Evolutionary conservation across 2,329 filamentous ascomycete species (phyloP), one percentile per base, ranked within the genome.

Genomic region (Diaporthe citriasiana): DNA sequence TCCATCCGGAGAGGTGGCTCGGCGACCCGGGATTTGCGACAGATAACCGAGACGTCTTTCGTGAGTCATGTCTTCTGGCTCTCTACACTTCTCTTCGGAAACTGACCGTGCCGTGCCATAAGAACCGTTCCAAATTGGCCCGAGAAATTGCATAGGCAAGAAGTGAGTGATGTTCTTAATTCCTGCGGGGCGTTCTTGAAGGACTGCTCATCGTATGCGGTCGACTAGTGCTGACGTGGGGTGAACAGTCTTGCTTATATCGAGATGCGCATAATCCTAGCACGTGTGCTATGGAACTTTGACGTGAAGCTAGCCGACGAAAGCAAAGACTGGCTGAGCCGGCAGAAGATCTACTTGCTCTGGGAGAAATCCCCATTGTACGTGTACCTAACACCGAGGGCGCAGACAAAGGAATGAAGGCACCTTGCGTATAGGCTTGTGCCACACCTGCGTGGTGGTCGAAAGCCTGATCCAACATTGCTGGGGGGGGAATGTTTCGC

Each of bases 211-310:
- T 25, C 38, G 15, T 19, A 22, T 25, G 30, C 45, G 60, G 42
- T 15, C 22, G 45, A 51, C 63, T 68, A 68, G 63, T 73, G 59
- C 72, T 73, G 65, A 73, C 55, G 25, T 22, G 74, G 25, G 25
- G 47, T 50, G 72, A 35, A 17, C 53, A 83, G 80, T 68, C 78
- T 84, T 13, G 82, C 82, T 25, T 82, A 81, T 56, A 78, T 77
- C 35, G 82, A 84, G 74, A 82, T 84, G 80, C 79, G 82, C 27
- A 69, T 82, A 12, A 81, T 83, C 25, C 74, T 84, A 10, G 79
- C 81, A 13, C 77, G 78, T 7, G 47, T 84, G 6, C 69, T 84
- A 5, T 83, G 79, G 70, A 81, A 81, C 35, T 84, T 84, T 59
- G 81, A 83, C 50, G 45, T 83, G 56, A 63, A 71, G 19, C 71